These are phyloP conservation scores for Beauveria varroae DNA, from an alignment of 2,329 filamentous ascomycete genomes.

Conservation along the genomic window DNA sequence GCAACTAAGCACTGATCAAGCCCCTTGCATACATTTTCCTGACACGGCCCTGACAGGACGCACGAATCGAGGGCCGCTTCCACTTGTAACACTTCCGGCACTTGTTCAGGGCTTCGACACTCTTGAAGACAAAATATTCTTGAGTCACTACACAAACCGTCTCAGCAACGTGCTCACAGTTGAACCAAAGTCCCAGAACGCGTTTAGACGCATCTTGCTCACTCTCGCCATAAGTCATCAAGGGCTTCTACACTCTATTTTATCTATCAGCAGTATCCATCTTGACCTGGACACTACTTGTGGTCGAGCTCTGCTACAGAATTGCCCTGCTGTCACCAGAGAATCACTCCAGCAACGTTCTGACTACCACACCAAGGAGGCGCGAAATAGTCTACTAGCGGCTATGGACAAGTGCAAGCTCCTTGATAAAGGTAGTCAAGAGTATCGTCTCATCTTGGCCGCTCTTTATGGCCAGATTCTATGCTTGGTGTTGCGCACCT, in stretches of 20 bases:
- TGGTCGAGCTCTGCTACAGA: constrained; percentile 43
- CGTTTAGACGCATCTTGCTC: constrained; percentile 76
- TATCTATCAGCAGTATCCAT: constrained; percentile 77
- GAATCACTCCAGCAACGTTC: constrained; percentile 43
- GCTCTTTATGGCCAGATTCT: constrained; percentile 57
- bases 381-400: constrained; percentile 43
- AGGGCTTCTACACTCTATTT: constrained; percentile 83
- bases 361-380: constrained; percentile 47
- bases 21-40: neutral
- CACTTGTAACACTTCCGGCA: constrained; percentile 50
- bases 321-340: constrained; percentile 39
- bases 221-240: constrained; percentile 73
- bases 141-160: constrained; percentile 74
- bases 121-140: constrained; percentile 68
- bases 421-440: constrained; percentile 34
- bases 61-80: constrained; percentile 39
- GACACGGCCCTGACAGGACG: constrained; percentile 33
- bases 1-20: constrained; percentile 11
- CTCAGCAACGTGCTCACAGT: constrained; percentile 77
- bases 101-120: constrained; percentile 79
- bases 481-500: constrained; percentile 50
- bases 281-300: constrained; percentile 53
- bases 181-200: constrained; percentile 72
- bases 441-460: constrained; percentile 40
- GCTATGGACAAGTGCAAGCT: constrained; percentile 34